A percentile compares a stretch with the other conserved stretches of the same genome.
These are phyloP conservation scores for Elsinoe ampelina DNA, from an alignment of 2,329 filamentous ascomycete species.

Conservation along the genomic window DNA sequence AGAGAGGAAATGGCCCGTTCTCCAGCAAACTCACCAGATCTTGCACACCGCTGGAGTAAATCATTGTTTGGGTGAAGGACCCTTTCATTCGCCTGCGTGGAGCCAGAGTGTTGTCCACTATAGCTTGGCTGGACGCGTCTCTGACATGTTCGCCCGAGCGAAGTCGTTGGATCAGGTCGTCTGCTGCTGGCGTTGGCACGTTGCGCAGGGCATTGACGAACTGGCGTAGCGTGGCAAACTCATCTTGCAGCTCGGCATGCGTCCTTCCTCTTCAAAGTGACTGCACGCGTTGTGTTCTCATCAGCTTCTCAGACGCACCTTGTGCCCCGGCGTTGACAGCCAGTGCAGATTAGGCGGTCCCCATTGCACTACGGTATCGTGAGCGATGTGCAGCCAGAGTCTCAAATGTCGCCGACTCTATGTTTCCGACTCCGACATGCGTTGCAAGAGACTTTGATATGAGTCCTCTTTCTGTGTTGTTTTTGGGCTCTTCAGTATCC, in stretches of 20 bases:
- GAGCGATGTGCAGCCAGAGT: too few relatives aligned
- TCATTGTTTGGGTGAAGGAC: not conserved
- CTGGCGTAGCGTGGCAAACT: not conserved
- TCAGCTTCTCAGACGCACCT: not conserved
- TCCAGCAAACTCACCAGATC: not conserved
- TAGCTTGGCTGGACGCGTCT: too few relatives aligned
- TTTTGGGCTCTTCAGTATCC: too few relatives aligned
- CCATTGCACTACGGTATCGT: conserved; percentile 14
- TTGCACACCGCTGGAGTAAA: not conserved
- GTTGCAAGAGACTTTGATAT: too few relatives aligned
- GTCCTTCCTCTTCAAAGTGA: not conserved
- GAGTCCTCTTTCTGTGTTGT: too few relatives aligned
- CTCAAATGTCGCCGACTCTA: too few relatives aligned
- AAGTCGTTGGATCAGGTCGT: not conserved
- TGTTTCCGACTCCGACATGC: too few relatives aligned
- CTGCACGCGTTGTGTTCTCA: not conserved
- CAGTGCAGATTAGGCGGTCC: not conserved
- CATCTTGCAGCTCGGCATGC: not conserved
- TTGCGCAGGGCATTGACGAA: not conserved
- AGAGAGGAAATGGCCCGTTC: not conserved
- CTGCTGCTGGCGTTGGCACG: not conserved
- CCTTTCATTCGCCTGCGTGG: not conserved
- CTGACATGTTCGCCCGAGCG: not conserved
- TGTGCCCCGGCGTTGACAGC: not conserved
- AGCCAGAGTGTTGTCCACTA: not conserved